phyloP scores from a whole-genome alignment of 345 rosid genomes.

The Heritiera fomes region DNA sequence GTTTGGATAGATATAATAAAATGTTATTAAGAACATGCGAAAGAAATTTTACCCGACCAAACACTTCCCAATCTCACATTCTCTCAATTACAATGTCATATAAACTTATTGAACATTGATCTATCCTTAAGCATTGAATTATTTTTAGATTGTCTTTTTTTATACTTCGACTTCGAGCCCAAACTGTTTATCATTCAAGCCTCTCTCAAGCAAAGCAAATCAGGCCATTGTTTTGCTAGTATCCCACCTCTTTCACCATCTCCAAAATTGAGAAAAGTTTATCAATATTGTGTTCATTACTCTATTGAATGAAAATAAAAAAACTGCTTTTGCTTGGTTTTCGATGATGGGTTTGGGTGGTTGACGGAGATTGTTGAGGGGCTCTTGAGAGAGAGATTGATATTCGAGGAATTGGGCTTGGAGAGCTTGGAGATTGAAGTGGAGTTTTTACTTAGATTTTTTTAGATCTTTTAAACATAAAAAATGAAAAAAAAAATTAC shows the following conservation, averaged over 20 bases:
- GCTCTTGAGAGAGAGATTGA: neutral
- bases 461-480: too few species aligned
- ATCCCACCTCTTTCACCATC: conserved; percentile 44
- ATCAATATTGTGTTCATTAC: neutral
- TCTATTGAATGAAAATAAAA: too few species aligned
- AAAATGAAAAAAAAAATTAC: too few species aligned
- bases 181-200: neutral
- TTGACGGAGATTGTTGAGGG: neutral
- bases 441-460: neutral
- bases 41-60: neutral
- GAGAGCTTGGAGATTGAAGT: neutral
- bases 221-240: conserved; percentile 20
- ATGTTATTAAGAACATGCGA: neutral
- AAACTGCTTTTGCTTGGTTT: neutral
- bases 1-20: conserved; percentile 2
- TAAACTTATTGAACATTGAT: conserved; percentile 2
- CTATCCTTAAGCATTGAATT: neutral
- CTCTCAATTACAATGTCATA: neutral
- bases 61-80: neutral
- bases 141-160: neutral
- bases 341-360: too few species aligned
- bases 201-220: neutral
- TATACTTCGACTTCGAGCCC: neutral
- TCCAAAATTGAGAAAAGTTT: neutral
- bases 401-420: neutral